Evolutionary conservation across 129 eudicot genomes (phyloP), one percentile per base, ranked within the genome.

Genomic region (Kitagawia praeruptora): DNA sequence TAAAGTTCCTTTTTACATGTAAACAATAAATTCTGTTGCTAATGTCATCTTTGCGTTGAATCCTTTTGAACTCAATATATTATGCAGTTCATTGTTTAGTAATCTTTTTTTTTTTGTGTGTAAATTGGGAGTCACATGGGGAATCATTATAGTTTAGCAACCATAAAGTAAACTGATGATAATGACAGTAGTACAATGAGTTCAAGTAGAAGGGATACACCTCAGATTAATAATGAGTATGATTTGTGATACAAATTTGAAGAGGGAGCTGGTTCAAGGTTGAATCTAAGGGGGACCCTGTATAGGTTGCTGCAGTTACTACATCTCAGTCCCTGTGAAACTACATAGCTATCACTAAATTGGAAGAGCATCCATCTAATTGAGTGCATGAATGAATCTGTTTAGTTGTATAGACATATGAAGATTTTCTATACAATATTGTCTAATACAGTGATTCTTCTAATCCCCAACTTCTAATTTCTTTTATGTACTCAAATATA

Each of bases 401-500:
- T n/a, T 0, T 8, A 58, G 31, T 23, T 4, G 12, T 21, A n/a
- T 58, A n/a, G n/a, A 58, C 13, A 58, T 58, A 58, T 8, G 67
- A 58, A 58, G 67, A 34, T 34, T 34, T 34, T 34, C 37, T 34
- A 34, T 34, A 34, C 7, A 58, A 58, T 23, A 58, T 23, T 58
- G 66, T 23, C 66, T 23, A 23, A 23, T 23, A 58, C 14, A 8
- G 4, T 58, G 66, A 58, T 58, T 58, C 28, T 7, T 56, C 66
- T 27, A 28, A 6, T 74, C 14, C 47, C 6, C 11, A 15, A 42
- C 58, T 21, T 40, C 6, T 19, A 46, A 23, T 23, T 64, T 76
- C 56, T 78, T 41, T 63, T 78, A n/a, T 47, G 8, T 61, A 70
- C 71, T 81, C 31, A 46, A 61, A 51, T 58, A 37, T 19, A 40